These are phyloP conservation scores for Ophiostoma sp. DNA, from an alignment of 2,329 filamentous ascomycete species.

Conservation along the genomic window DNA sequence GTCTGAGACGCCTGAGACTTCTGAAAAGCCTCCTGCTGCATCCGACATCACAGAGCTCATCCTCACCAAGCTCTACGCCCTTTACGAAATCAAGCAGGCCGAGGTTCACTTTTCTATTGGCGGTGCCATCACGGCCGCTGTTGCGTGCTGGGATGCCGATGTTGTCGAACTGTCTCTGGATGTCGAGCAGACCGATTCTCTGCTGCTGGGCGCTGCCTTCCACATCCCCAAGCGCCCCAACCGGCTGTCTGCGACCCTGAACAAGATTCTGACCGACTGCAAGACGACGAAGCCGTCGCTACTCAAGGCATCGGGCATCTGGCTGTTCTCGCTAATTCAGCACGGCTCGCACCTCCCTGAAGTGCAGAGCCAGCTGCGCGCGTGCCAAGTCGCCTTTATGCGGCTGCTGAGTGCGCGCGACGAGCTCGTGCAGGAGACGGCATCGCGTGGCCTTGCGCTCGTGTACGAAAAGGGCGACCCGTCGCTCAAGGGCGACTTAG, in stretches of 20 bases:
- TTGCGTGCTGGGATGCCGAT: slow-evolving; percentile 77
- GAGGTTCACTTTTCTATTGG: slow-evolving; percentile 89
- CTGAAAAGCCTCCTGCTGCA: neutral
- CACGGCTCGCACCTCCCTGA: slow-evolving; percentile 75
- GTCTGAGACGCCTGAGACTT: neutral
- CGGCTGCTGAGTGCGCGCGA: slow-evolving; percentile 80
- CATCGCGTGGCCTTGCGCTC: slow-evolving; percentile 81
- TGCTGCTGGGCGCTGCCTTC: slow-evolving; percentile 28
- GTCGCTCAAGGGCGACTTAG: slow-evolving; percentile 71
- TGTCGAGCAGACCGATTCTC: slow-evolving; percentile 46
- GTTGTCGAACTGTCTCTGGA: slow-evolving; percentile 70
- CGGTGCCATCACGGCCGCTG: slow-evolving; percentile 74
- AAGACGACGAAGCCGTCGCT: slow-evolving; percentile 81
- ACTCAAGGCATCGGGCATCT: slow-evolving; percentile 88
- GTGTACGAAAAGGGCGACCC: slow-evolving; percentile 91
- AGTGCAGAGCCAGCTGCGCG: slow-evolving; percentile 66
- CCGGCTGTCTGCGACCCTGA: slow-evolving; percentile 51
- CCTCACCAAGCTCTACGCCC: slow-evolving; percentile 61
- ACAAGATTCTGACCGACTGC: slow-evolving; percentile 71
- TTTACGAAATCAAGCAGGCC: slow-evolving; percentile 78
- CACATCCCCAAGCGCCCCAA: slow-evolving; percentile 37
- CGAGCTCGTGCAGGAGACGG: slow-evolving; percentile 91
- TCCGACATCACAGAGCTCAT: slow-evolving; percentile 47
- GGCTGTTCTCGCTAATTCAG: slow-evolving; percentile 87
- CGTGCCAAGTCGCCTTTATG: slow-evolving; percentile 84